phyloP scores from a whole-genome alignment of 2,329 filamentous ascomycete genomes.

The Fonsecaea pugnacius region DNA sequence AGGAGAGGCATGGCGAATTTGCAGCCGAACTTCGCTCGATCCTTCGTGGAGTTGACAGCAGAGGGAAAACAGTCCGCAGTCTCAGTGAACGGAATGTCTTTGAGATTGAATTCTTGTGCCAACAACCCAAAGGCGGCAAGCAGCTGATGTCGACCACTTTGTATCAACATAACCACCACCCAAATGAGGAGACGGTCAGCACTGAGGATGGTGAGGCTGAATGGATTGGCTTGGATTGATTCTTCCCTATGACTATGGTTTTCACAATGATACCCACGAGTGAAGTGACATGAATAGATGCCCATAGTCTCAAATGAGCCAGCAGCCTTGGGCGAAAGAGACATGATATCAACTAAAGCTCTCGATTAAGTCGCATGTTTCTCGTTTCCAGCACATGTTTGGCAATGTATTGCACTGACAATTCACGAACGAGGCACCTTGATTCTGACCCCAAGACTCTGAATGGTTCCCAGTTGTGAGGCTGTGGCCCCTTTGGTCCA shows the following conservation, averaged over 20 bases:
- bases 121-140: conserved; percentile 22
- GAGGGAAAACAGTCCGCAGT: conserved; percentile 51
- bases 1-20: conserved; percentile 76
- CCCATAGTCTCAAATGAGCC: neutral
- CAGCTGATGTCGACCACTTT: neutral
- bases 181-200: conserved; percentile 18
- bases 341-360: neutral
- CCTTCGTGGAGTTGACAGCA: conserved; percentile 74
- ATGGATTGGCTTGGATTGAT: conserved; percentile 36
- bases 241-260: neutral
- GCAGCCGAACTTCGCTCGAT: conserved; percentile 84
- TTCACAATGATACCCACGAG: conserved; percentile 3
- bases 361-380: neutral
- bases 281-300: neutral
- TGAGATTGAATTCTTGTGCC: conserved; percentile 38
- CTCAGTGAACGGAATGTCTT: conserved; percentile 41
- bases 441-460: too few species aligned
- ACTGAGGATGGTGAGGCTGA: conserved; percentile 28
- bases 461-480: neutral
- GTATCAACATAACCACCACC: neutral
- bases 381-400: neutral
- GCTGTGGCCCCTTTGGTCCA: conserved; percentile 1
- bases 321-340: neutral
- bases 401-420: too few species aligned
- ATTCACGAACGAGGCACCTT: too few species aligned